Conservation (phyloP, 805 yeast genomes). For the Teunomyces cretensis region DNA sequence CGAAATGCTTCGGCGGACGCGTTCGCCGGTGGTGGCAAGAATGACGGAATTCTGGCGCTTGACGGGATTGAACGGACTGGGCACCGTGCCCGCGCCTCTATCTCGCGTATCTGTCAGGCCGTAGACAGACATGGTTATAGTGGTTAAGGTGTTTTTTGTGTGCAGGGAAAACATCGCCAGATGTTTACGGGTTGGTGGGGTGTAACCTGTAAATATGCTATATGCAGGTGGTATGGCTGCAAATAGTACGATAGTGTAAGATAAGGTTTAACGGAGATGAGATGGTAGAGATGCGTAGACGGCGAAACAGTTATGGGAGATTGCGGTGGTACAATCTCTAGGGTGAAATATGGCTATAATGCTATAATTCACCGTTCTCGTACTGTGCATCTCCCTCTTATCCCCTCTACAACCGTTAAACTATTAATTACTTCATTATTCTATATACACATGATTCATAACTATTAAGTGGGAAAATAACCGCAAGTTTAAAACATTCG, state of each 20-base stretch:
- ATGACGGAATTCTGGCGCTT: constrained; percentile 32
- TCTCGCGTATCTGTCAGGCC: not conserved
- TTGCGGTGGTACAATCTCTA: too few species aligned
- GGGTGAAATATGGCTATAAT: too few species aligned
- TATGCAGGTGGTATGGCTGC: constrained; percentile 1
- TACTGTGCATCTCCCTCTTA: too few species aligned
- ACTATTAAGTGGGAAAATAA: not conserved
- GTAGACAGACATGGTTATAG: not conserved
- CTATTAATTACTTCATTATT: not conserved
- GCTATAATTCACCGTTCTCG: too few species aligned
- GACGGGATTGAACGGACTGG: not conserved
- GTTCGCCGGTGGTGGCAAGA: constrained; percentile 37
- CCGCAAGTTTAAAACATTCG: too few species aligned
- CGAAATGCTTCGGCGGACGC: constrained; percentile 35
- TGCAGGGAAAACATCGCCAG: not conserved
- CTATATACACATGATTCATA: constrained; percentile 3
- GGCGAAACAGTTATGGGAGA: too few species aligned
- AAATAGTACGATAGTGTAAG: not conserved
- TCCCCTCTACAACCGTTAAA: too few species aligned
- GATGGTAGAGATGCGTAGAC: too few species aligned
- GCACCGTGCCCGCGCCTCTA: not conserved
- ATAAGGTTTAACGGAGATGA: too few species aligned
- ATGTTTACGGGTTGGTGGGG: too few species aligned
- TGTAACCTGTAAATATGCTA: not conserved
- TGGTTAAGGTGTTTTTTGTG: not conserved